Percentiles rank a stretch among this genome's conserved stretches.
phyloP scores from a whole-genome alignment of 106 monocot species.

The Dendrobium officinale region DNA sequence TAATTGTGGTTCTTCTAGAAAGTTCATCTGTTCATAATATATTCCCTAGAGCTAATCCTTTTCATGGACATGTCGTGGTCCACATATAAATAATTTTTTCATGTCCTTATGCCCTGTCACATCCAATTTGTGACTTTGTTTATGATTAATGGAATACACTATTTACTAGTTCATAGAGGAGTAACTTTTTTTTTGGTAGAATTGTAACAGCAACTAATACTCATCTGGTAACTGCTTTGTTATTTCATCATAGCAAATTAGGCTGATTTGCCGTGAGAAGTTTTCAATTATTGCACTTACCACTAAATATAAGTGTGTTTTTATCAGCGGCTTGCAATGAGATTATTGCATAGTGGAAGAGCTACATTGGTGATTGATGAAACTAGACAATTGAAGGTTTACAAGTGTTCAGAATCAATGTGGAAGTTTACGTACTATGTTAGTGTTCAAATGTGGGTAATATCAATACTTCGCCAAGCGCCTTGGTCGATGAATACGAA shows the following conservation, averaged over 20 bases:
- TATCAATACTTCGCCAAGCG: slow-evolving; percentile 47
- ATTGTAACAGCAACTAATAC: neutral
- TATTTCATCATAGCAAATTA: neutral
- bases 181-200: too few relatives aligned
- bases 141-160: too few relatives aligned
- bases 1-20: too few relatives aligned
- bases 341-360: slow-evolving; percentile 23
- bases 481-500: slow-evolving; percentile 61
- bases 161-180: too few relatives aligned
- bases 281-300: neutral
- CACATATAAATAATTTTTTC: too few relatives aligned
- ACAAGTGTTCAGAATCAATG: slow-evolving; percentile 73
- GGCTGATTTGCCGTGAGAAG: neutral
- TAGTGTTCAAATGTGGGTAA: slow-evolving; percentile 49
- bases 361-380: slow-evolving; percentile 30
- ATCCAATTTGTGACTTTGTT: too few relatives aligned
- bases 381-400: slow-evolving; percentile 43
- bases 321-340: slow-evolving; percentile 39
- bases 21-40: too few relatives aligned
- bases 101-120: too few relatives aligned
- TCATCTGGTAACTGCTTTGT: neutral
- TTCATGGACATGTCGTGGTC: too few relatives aligned
- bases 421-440: slow-evolving; percentile 85
- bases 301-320: neutral
- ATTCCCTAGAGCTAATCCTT: too few relatives aligned